These are phyloP conservation scores for Fraxinus albicans DNA, from an alignment of 305 asterid species.

Conservation along the genomic window DNA sequence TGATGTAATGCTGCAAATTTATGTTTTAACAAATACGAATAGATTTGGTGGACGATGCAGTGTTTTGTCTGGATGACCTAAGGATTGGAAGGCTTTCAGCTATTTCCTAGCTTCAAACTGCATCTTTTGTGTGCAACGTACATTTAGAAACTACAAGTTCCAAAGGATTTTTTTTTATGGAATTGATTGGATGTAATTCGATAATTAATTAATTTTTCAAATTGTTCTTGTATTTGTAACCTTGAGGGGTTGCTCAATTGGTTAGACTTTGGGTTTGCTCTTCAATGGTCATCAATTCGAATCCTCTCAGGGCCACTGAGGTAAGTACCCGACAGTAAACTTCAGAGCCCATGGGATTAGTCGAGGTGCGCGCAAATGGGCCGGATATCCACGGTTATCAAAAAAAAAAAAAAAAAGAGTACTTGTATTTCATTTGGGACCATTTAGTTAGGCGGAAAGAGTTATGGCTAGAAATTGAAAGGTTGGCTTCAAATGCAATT, in stretches of 20 bases:
- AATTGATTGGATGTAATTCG: neutral
- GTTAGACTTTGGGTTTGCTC: too few relatives aligned
- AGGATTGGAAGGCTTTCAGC: neutral
- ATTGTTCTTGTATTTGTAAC: neutral
- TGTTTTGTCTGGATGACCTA: neutral
- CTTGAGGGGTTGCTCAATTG: too few relatives aligned
- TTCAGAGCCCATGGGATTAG: too few relatives aligned
- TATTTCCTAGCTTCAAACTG: neutral
- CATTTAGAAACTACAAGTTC: neutral
- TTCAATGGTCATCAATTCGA: too few relatives aligned
- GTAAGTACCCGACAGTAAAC: too few relatives aligned
- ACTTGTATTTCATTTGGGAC: neutral
- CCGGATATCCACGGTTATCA: too few relatives aligned
- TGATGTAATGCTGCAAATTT: neutral
- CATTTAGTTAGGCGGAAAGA: neutral
- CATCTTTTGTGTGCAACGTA: neutral
- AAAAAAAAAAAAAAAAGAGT: neutral
- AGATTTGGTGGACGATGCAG: neutral
- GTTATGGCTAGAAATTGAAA: neutral
- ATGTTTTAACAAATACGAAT: neutral
- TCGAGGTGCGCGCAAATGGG: too few relatives aligned
- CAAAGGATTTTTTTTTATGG: neutral
- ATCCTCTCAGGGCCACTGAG: too few relatives aligned
- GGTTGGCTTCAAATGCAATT: neutral
- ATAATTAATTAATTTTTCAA: neutral